A percentile compares a stretch with the other conserved stretches of the same genome.
Conservation (phyloP, 257 asterid species). For the Cordia subcordata region DNA sequence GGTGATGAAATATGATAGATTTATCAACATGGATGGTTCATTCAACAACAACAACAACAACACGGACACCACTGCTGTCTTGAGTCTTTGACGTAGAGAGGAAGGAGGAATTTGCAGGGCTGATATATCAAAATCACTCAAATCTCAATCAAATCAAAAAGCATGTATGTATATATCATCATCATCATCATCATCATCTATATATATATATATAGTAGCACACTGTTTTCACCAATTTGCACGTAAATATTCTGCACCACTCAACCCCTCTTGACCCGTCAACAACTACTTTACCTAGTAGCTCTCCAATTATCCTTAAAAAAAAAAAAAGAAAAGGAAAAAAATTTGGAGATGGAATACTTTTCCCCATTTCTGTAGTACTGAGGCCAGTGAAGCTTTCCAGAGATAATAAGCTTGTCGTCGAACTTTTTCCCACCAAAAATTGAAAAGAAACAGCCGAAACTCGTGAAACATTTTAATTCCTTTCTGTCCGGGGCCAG, state of each 20-base stretch:
- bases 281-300: not conserved
- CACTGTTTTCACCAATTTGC: constrained; percentile 15
- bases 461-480: constrained; percentile 6
- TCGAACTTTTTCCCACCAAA: not conserved
- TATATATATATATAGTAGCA: not conserved
- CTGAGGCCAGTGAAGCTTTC: not conserved
- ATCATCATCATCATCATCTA: too few species aligned
- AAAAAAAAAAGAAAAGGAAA: not conserved
- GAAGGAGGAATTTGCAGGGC: constrained; percentile 23
- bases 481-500: constrained; percentile 13
- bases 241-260: constrained; percentile 29
- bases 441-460: not conserved
- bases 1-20: constrained; percentile 8
- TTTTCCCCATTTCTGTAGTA: not conserved
- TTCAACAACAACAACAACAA: constrained; percentile 14
- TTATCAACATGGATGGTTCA: constrained; percentile 17
- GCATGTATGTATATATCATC: not conserved
- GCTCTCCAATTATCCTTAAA: not conserved
- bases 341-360: not conserved
- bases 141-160: constrained; percentile 30
- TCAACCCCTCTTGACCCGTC: constrained; percentile 15
- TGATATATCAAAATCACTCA: constrained; percentile 38
- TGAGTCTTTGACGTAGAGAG: constrained; percentile 9
- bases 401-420: not conserved
- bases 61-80: not conserved